These are phyloP conservation scores for Paradendryphiella salina DNA, from an alignment of 2,329 filamentous ascomycete species.

Conservation along the genomic window DNA sequence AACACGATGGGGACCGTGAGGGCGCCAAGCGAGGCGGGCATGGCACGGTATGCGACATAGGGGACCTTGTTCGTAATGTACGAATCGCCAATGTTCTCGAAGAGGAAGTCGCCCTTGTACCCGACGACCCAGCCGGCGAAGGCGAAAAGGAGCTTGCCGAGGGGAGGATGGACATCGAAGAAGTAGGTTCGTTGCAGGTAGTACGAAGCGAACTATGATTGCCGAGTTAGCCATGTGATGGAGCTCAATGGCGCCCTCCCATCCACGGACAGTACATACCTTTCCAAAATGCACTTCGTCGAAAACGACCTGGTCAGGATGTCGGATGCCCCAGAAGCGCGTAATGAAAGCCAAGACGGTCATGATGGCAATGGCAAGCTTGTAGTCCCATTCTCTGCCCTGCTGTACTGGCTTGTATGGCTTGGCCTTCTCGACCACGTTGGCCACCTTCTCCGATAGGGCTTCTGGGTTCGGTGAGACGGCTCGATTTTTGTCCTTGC, in stretches of 20 bases:
- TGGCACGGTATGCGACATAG: slow-evolving; percentile 91
- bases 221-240: slow-evolving; percentile 22
- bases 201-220: slow-evolving; percentile 59
- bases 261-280: slow-evolving; percentile 59
- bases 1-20: slow-evolving; percentile 93
- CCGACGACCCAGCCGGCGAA: slow-evolving; percentile 97
- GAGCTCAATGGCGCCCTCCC: neutral
- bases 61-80: slow-evolving; percentile 97
- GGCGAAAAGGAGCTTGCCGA: slow-evolving; percentile 96
- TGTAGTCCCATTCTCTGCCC: slow-evolving; percentile 78
- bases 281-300: slow-evolving; percentile 99
- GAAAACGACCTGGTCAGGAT: slow-evolving; percentile 96
- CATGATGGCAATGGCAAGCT: slow-evolving; percentile 73
- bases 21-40: slow-evolving; percentile 89
- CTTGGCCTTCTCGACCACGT: slow-evolving; percentile 40
- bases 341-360: slow-evolving; percentile 86
- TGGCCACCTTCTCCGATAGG: slow-evolving; percentile 34
- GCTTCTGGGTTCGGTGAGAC: slow-evolving; percentile 44
- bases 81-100: slow-evolving; percentile 98
- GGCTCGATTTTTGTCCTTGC: slow-evolving; percentile 47
- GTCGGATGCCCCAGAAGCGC: slow-evolving; percentile 92
- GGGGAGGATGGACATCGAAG: slow-evolving; percentile 98
- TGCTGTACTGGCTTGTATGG: slow-evolving; percentile 40
- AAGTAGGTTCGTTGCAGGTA: slow-evolving; percentile 98
- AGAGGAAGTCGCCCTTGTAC: slow-evolving; percentile 95